A percentile compares a stretch with the other conserved stretches of the same genome.
These are phyloP conservation scores for Eucalyptus curtisii DNA, from an alignment of 345 rosid species.

Conservation along the genomic window DNA sequence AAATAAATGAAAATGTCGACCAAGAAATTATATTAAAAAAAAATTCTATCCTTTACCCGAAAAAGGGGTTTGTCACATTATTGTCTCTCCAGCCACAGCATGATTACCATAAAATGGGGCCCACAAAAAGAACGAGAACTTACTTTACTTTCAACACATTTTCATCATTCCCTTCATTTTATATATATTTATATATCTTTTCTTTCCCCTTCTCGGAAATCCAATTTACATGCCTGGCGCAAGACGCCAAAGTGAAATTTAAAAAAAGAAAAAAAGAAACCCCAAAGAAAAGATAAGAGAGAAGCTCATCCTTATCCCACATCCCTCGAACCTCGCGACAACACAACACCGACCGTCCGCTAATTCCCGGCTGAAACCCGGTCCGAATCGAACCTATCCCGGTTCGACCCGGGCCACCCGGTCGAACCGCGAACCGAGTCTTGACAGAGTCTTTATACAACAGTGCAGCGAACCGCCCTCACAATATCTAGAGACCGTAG, in stretches of 20 bases:
- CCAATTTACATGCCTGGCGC: neutral
- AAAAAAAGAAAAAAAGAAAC: neutral
- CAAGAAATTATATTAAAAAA: fast-evolving
- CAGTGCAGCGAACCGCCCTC: neutral
- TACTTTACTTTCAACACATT: neutral
- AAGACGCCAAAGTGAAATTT: neutral
- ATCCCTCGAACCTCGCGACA: neutral
- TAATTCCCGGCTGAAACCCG: neutral
- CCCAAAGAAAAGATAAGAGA: neutral
- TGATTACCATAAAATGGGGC: neutral
- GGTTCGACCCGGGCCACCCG: neutral
- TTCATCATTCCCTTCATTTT: neutral
- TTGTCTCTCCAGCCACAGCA: neutral
- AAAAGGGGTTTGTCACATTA: neutral
- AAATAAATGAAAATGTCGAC: neutral
- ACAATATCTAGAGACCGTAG: neutral
- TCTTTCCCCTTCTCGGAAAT: neutral
- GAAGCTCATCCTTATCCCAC: neutral
- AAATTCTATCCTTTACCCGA: neutral
- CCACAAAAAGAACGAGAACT: neutral
- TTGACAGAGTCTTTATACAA: neutral
- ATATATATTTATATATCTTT: neutral
- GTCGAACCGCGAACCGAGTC: neutral
- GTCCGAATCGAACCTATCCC: neutral
- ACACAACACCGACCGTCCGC: neutral